Evolutionary conservation across 345 rosid genomes (phyloP), one percentile per base, ranked within the genome.

Genomic region (Camelina laxa): DNA sequence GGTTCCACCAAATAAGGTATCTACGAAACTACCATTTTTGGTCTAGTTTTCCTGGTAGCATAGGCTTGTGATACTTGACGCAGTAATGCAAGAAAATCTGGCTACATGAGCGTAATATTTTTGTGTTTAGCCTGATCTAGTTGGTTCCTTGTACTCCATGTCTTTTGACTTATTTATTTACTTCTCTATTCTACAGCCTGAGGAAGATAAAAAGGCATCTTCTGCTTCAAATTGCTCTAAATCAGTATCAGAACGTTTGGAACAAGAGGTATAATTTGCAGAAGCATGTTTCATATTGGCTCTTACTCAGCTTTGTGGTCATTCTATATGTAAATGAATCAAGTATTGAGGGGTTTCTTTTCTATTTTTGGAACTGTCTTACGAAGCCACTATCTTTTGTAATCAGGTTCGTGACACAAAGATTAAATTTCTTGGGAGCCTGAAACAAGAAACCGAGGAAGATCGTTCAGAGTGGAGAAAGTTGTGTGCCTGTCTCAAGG

Each of bases 1-100:
- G 60, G 87, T 95, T 79, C 99, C 99, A 60, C 96, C 99, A 60
- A 85, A 73, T 79, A 95, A 95, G 99, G 99, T 93, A 47, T 76
- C 48, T 50, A 27, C 55, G 22, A 22, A 16, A 35, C 42, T 54
- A 42, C 54, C 67, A 22, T 41, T 69, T 58, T 22, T 65, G 9
- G 27, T 59, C 48, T 50, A 17, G 61, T 48, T 22, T 64, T 4
- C 55, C 44, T 20, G n/a, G 24, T 55, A 51, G 35, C 21, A 11
- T 41, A 59, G 30, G 22, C 67, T 47, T 65, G 44, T 55, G 56
- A 66, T 71, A 49, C 62, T 54, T 62, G 36, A 67, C 69, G 50
- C 60, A 58, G 49, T 42, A 53, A 19, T 54, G 38, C 50, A 53
- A 49, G 41, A 58, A 21, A 35, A 27, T 76, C 22, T 75, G 71